Conservation (phyloP, 495 filamentous ascomycete species). For the Terfezia claveryi region DNA sequence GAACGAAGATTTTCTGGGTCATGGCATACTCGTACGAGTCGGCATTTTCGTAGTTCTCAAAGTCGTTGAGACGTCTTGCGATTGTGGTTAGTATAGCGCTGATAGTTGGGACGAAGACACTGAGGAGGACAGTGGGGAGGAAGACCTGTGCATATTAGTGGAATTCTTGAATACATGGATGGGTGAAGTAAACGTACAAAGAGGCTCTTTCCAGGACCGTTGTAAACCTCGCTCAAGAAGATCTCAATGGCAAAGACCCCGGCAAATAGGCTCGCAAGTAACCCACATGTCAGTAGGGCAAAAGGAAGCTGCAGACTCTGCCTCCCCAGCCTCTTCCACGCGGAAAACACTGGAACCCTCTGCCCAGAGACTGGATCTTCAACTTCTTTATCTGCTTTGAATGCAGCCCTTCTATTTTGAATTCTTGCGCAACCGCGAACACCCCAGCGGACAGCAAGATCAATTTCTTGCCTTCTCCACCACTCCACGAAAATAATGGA, state of each 20-base stretch:
- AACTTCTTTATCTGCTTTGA: conserved; percentile 51
- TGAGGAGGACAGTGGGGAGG: conserved; percentile 67
- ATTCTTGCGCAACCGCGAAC: conserved; percentile 72
- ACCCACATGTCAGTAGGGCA: conserved; percentile 42
- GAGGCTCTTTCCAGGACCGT: conserved; percentile 66
- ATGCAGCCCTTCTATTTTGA: conserved; percentile 52
- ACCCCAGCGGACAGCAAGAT: conserved; percentile 79
- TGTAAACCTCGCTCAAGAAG: conserved; percentile 85
- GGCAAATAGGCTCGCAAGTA: conserved; percentile 61
- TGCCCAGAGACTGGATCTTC: conserved; percentile 75
- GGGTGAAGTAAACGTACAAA: conserved; percentile 33
- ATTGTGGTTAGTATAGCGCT: conserved; percentile 51
- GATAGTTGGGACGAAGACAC: conserved; percentile 57
- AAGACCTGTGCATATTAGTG: conserved; percentile 42
- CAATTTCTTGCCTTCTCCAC: conserved; percentile 87
- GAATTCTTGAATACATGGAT: not conserved
- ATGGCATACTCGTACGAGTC: conserved; percentile 50
- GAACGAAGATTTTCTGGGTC: conserved; percentile 75
- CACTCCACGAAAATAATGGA: conserved; percentile 81
- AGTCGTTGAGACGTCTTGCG: conserved; percentile 59
- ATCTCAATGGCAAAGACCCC: conserved; percentile 88
- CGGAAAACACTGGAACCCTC: conserved; percentile 51
- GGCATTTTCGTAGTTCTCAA: conserved; percentile 69
- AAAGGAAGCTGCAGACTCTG: conserved; percentile 83
- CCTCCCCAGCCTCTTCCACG: conserved; percentile 48